Conservation (phyloP, 2,329 filamentous ascomycete genomes). For the Aspergillus arachidicola region DNA sequence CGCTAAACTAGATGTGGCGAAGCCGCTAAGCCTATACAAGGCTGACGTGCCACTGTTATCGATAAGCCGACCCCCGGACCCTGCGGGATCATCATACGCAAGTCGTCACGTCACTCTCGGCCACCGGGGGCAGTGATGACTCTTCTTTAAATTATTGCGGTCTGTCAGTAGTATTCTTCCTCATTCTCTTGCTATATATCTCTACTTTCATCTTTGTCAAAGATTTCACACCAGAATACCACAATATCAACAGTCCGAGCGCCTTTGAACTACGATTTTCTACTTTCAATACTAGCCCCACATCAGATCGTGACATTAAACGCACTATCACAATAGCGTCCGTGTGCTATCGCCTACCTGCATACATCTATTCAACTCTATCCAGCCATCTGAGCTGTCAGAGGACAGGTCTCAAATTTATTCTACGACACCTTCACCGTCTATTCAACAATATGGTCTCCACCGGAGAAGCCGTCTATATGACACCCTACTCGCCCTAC, state of each 20-base stretch:
- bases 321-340: constrained; percentile 21
- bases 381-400: background rate
- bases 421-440: constrained; percentile 9
- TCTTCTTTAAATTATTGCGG: background rate
- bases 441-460: constrained; percentile 16
- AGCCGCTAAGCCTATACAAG: constrained; percentile 10
- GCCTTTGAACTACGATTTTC: constrained; percentile 1
- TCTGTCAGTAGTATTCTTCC: background rate
- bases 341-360: constrained; percentile 18
- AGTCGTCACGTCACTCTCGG: constrained; percentile 29
- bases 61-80: constrained; percentile 35
- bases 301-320: constrained; percentile 12
- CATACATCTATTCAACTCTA: constrained; percentile 19
- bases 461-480: constrained; percentile 24
- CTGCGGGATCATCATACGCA: constrained; percentile 32
- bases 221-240: constrained; percentile 1
- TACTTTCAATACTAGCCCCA: constrained; percentile 16
- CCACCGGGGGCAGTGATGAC: background rate
- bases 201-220: background rate
- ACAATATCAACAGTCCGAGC: background rate
- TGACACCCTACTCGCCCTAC: constrained; percentile 22
- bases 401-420: background rate
- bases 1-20: constrained; percentile 13
- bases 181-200: background rate
- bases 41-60: constrained; percentile 14